Percentiles rank a stretch among this genome's conserved stretches.
Evolutionary conservation across 805 yeast genomes (phyloP).

Genomic region (Lachancea sp.): DNA sequence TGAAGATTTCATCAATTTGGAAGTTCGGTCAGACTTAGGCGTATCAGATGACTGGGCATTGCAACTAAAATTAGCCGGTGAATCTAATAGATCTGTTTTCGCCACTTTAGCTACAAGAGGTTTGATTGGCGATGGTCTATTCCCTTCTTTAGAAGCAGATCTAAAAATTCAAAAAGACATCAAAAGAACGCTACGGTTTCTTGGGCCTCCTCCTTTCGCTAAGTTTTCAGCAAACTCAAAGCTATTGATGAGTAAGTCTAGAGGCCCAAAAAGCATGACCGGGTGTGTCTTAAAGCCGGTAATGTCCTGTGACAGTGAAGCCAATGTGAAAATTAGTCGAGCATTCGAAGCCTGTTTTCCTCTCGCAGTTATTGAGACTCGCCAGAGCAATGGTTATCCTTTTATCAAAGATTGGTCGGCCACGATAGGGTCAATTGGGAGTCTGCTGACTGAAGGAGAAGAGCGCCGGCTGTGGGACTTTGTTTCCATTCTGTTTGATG

Average conservation of each 20-base stretch:
- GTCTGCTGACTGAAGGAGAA: slow-evolving; percentile 11
- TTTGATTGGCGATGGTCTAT: slow-evolving; percentile 37
- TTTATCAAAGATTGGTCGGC: slow-evolving; percentile 33
- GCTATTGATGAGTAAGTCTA: slow-evolving; percentile 18
- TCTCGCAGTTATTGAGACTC: slow-evolving; percentile 19
- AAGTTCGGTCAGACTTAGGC: slow-evolving; percentile 41
- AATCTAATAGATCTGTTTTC: slow-evolving; percentile 29
- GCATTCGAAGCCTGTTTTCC: slow-evolving; percentile 24
- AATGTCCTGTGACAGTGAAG: slow-evolving; percentile 5
- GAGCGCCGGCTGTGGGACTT: slow-evolving; percentile 44
- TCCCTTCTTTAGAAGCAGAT: slow-evolving; percentile 31
- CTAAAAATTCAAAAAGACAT: slow-evolving; percentile 27
- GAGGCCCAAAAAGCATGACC: slow-evolving; percentile 4
- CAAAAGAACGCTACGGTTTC: slow-evolving; percentile 17
- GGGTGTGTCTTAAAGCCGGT: slow-evolving; percentile 3
- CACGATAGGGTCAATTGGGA: slow-evolving; percentile 24
- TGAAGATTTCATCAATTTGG: slow-evolving; percentile 40
- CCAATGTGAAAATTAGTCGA: slow-evolving; percentile 12
- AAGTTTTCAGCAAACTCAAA: slow-evolving; percentile 18
- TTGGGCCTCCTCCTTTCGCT: slow-evolving; percentile 11
- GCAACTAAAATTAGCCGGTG: slow-evolving; percentile 50
- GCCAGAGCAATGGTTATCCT: slow-evolving; percentile 36
- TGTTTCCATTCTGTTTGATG: slow-evolving; percentile 58
- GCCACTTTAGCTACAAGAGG: slow-evolving; percentile 21
- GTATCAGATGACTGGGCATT: slow-evolving; percentile 56